Base-by-base conservation (phyloP, 2,329 filamentous ascomycete genomes). In the Grosmannia serpens region DNA sequence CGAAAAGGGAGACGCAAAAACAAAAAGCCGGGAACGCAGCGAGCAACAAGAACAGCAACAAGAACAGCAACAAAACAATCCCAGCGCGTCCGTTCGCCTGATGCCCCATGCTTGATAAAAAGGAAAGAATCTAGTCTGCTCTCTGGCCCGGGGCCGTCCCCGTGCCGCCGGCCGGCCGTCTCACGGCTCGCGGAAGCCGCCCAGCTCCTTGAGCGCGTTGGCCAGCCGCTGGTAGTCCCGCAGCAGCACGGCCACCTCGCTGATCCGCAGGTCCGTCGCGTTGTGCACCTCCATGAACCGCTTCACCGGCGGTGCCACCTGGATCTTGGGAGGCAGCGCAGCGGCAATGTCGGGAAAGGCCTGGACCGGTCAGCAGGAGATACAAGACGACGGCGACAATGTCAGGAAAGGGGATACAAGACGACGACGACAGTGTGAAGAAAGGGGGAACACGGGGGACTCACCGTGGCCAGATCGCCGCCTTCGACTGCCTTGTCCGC, bases 221-320 rank as follows among this genome's bases (percentile, higher is more conserved):
- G 87, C 87, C 53, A 92, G 72, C 57, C 88, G 77, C 65, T 88
- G 82, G 66, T 92, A 92, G 69, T 92, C 88, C 58, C 82, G 78
- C 26, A 92, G 71, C 54, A 92, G 73, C 58, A 87, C 82, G 27
- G 86, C 72, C 22, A 92, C 84, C 65, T 92, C 89, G n/a, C 83
- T 81, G 29, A 92, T 74, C 58, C 78, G 84, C 31, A 92, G 74
- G 53, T 92, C 88, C 0, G 80, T 80, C 0, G 85, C 84, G 67
- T 85, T 85, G 65, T 87, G 78, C 58, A 87, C 70, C 64, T 89
- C 85, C 74, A 91, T 79, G 69, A 91, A 91, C 55, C 84, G 81
- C 69, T 84, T 81, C 62, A 86, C 84, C 0, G 88, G 87, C 29
- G 86, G 86, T 8, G 81, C 75, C 38, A 86, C 75, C 67, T 81